phyloP scores from a whole-genome alignment of 768 basidiomycete species.

The Neoboletus subvelutipes region DNA sequence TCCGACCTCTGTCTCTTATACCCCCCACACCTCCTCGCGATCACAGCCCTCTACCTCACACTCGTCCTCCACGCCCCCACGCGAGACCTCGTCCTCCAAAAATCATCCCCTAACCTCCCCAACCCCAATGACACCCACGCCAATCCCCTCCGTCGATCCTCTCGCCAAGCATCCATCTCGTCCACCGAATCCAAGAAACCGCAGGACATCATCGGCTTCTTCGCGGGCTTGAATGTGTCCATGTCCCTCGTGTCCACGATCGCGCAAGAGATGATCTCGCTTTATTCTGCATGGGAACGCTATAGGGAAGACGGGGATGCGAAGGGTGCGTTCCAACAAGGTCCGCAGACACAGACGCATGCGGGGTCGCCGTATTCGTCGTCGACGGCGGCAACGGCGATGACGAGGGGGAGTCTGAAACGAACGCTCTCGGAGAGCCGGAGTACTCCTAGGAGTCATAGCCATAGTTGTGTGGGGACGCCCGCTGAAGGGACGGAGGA shows the following conservation, averaged over 20 bases:
- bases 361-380: slow-evolving; percentile 23
- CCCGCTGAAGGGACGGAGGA: slow-evolving; percentile 28
- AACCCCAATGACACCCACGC: slow-evolving; percentile 16
- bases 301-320: slow-evolving; percentile 65
- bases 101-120: slow-evolving; percentile 30
- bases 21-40: slow-evolving; percentile 92
- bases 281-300: slow-evolving; percentile 87
- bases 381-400: not conserved
- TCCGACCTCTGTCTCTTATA: slow-evolving; percentile 92
- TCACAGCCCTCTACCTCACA: slow-evolving; percentile 88
- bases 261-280: slow-evolving; percentile 85
- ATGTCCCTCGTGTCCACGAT: slow-evolving; percentile 79
- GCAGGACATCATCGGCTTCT: slow-evolving; percentile 76
- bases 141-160: slow-evolving; percentile 53
- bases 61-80: slow-evolving; percentile 70
- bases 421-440: slow-evolving; percentile 22
- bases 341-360: slow-evolving; percentile 2
- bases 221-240: slow-evolving; percentile 84
- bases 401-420: slow-evolving; percentile 21
- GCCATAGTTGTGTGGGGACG: slow-evolving; percentile 28
- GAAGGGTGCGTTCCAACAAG: slow-evolving; percentile 28
- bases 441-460: slow-evolving; percentile 23
- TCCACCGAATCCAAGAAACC: slow-evolving; percentile 35
- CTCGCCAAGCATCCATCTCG: slow-evolving; percentile 43
- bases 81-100: slow-evolving; percentile 42